Percentiles rank a stretch among this genome's conserved stretches.
phyloP scores from a whole-genome alignment of 1,139 yeast genomes.

The Arxiozyma bovina region DNA sequence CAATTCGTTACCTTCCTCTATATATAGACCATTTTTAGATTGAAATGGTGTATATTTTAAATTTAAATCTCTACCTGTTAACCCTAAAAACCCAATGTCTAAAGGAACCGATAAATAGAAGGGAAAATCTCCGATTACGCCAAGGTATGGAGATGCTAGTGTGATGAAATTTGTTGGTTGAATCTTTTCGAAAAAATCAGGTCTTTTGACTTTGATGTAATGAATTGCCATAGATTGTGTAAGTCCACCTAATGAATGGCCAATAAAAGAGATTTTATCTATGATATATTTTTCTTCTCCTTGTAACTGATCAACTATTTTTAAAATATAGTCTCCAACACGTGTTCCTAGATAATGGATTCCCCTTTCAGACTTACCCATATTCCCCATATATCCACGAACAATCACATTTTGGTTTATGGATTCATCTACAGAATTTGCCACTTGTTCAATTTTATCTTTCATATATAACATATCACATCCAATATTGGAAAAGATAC shows the following conservation, averaged over 20 bases:
- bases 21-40: constrained; percentile 21
- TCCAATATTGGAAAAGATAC: constrained; percentile 56
- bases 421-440: constrained; percentile 16
- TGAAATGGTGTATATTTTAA: constrained; percentile 31
- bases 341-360: constrained; percentile 51
- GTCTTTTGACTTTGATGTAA: constrained; percentile 40
- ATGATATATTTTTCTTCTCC: constrained; percentile 33
- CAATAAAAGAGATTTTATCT: constrained; percentile 48
- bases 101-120: constrained; percentile 48
- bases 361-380: constrained; percentile 57
- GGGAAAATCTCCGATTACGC: constrained; percentile 55
- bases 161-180: constrained; percentile 50
- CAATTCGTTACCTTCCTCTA: constrained; percentile 6
- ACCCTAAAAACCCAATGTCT: constrained; percentile 54
- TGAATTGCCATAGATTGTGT: constrained; percentile 58
- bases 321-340: constrained; percentile 48
- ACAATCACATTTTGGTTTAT: constrained; percentile 40
- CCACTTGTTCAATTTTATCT: constrained; percentile 42
- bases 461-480: constrained; percentile 56
- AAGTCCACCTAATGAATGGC: constrained; percentile 60
- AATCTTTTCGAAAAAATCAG: constrained; percentile 45
- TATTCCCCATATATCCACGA: constrained; percentile 51
- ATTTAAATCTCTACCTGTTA: constrained; percentile 56
- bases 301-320: constrained; percentile 34
- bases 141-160: constrained; percentile 54